Conservation (phyloP, 345 rosid genomes). For the Bruguiera parviflora region DNA sequence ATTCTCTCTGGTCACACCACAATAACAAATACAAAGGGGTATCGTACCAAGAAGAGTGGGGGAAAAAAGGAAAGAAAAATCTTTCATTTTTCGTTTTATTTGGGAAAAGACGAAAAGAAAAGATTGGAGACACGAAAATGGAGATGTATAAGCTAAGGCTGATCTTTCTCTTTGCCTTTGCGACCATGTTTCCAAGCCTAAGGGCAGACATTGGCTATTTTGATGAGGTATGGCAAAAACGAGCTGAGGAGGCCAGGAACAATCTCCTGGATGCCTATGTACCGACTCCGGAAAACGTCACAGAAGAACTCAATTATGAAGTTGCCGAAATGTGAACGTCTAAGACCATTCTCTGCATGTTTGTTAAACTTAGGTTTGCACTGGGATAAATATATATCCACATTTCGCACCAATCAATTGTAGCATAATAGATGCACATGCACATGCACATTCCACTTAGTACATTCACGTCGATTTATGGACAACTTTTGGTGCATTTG, state of each 20-base stretch:
- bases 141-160: slow-evolving; percentile 10
- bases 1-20: no score
- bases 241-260: slow-evolving; percentile 37
- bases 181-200: slow-evolving; percentile 22
- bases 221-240: slow-evolving; percentile 40
- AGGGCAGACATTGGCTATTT: slow-evolving; percentile 20
- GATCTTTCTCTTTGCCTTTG: slow-evolving; percentile 27
- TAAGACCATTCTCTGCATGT: not conserved
- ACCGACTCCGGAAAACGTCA: slow-evolving; percentile 24
- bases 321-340: slow-evolving; percentile 20
- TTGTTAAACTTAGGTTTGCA: not conserved
- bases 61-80: not conserved
- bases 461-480: no score
- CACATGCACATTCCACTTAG: no score
- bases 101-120: no score
- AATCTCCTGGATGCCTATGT: slow-evolving; percentile 27
- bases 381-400: not conserved
- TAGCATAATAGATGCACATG: no score
- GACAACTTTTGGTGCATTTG: no score
- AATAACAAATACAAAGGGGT: no score
- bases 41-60: not conserved
- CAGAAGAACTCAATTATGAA: slow-evolving; percentile 17
- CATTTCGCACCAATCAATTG: no score
- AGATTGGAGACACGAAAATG: not conserved
- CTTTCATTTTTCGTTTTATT: not conserved